These are phyloP conservation scores for Pseudocercospora fijiensis DNA, from an alignment of 2,329 filamentous ascomycete species.

Conservation along the genomic window DNA sequence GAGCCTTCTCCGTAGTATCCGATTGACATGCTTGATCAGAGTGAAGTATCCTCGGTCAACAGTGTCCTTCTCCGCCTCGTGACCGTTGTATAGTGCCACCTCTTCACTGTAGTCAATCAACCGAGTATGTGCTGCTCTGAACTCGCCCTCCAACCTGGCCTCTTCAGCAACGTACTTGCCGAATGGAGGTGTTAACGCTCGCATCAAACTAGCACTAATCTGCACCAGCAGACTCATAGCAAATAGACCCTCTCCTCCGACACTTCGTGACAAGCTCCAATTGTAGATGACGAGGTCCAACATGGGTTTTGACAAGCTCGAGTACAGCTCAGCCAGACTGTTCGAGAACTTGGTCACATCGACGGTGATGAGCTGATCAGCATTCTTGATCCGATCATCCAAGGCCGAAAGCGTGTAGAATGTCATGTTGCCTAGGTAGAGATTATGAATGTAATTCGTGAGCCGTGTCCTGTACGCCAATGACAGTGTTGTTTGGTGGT, in stretches of 20 bases:
- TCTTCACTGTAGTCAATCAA: constrained; percentile 97
- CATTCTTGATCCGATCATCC: constrained; percentile 97
- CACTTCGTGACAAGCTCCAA: constrained; percentile 85
- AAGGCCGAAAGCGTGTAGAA: constrained; percentile 95
- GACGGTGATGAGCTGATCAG: constrained; percentile 94
- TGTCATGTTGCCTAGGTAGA: constrained; percentile 94
- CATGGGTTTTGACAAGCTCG: constrained; percentile 90
- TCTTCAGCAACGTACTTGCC: constrained; percentile 98
- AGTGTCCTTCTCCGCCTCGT: constrained; percentile 92
- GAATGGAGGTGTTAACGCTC: constrained; percentile 90
- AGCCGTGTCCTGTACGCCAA: constrained; percentile 89
- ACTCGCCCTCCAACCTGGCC: constrained; percentile 90
- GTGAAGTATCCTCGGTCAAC: constrained; percentile 99
- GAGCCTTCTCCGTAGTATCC: constrained; percentile 83
- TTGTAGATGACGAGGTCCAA: constrained; percentile 98
- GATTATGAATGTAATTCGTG: constrained; percentile 92
- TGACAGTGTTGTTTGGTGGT: constrained; percentile 92
- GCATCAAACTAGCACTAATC: constrained; percentile 88
- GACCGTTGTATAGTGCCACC: constrained; percentile 85
- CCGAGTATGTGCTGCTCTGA: constrained; percentile 89
- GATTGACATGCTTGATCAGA: constrained; percentile 97
- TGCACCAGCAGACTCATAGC: constrained; percentile 95
- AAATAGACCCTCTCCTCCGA: constrained; percentile 93
- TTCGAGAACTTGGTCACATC: constrained; percentile 97
- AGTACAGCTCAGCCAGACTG: constrained; percentile 90